Base-by-base conservation (phyloP, 441 rosid genomes). In the Breynia disticha region DNA sequence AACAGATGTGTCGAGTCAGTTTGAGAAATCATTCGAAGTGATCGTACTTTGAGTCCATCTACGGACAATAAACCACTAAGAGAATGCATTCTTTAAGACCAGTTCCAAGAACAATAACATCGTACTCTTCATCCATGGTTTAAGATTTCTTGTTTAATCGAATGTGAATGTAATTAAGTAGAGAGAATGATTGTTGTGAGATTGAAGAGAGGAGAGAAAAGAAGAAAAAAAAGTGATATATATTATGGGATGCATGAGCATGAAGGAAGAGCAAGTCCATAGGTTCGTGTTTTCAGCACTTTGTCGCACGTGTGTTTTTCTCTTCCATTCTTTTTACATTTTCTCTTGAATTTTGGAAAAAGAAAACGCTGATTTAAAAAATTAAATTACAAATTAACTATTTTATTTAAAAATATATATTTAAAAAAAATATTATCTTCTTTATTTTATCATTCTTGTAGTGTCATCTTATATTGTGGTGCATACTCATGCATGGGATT, bases 21-120 rank as follows among this genome's bases (percentile, higher is more conserved):
- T 24, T 24, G 32, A 24, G 32, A 7, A 24, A 24, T 24, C 32
- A 24, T 2, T 24, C 7, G 7, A 24, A 14, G 13, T n/a, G 21
- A 37, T 13, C 13, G 45, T 65, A 87, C 89, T 83, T 87, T 87
- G 68, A 85, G 81, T 22, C 95, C 89, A 51, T 85, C 85, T 54
- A 85, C 91, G 57, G 87, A 88, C 66, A 85, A 82, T 54, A 88
- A 86, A 39, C 96, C 96, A 21, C 91, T 88, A n/a, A n/a, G 69
- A 84, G 87, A 70, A 84, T 84, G 69, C 91, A 84, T 65, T 84
- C 91, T 65, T 84, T 84, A 63, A 84, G 87, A 55, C 87, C 87
- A 20, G 91, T 81, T 16, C 87, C 87, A 19, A 84, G 64, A 35
- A 81, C 91, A 14, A 84, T 68, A 21, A 74, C 87, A 48, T 81